Conservation (phyloP, 768 basidiomycete species). For the Termitomyces sp. region DNA sequence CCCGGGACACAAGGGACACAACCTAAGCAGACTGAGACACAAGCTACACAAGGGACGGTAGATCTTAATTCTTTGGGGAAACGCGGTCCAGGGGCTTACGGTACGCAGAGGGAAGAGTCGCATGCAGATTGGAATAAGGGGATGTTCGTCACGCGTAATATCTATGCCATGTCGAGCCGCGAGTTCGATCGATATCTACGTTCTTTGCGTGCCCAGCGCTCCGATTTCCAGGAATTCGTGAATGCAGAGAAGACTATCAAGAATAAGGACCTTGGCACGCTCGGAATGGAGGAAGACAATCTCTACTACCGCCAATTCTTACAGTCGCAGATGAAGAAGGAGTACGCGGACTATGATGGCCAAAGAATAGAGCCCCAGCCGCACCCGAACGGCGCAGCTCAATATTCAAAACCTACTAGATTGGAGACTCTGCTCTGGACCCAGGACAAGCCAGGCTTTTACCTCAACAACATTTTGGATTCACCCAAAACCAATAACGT, state of each 20-base stretch:
- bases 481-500: neutral
- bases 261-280: conserved; percentile 20
- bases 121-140: neutral
- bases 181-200: conserved; percentile 59
- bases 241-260: conserved; percentile 16
- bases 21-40: too few species aligned
- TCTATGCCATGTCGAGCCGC: conserved; percentile 55
- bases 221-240: conserved; percentile 51
- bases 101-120: conserved; percentile 12
- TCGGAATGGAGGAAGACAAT: conserved; percentile 21
- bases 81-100: conserved; percentile 26
- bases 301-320: conserved; percentile 38
- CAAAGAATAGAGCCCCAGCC: conserved; percentile 58
- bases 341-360: conserved; percentile 19
- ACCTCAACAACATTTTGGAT: conserved; percentile 32
- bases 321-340: conserved; percentile 22
- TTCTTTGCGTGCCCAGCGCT: conserved; percentile 54
- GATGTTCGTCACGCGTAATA: conserved; percentile 41
- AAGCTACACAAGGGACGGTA: neutral
- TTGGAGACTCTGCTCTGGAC: conserved; percentile 54
- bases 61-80: conserved; percentile 20
- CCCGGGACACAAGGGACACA: too few species aligned
- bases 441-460: conserved; percentile 55
- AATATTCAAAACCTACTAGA: conserved; percentile 50
- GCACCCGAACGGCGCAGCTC: conserved; percentile 59